Base-by-base conservation (phyloP, 768 basidiomycete genomes). In the Hydnomerulius pinastri region DNA sequence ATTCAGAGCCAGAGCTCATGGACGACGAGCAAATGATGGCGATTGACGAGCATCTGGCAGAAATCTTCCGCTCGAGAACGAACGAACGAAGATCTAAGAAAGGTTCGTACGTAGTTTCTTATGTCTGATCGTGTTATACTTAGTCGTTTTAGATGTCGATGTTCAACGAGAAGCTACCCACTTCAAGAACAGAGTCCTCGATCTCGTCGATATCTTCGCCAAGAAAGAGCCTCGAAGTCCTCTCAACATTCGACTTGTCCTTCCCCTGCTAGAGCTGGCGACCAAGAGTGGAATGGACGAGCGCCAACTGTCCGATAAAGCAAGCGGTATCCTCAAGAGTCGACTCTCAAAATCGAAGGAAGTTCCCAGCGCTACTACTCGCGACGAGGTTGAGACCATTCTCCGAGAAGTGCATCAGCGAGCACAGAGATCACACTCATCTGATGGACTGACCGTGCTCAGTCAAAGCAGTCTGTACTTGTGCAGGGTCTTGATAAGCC, bases 21-120 rank as follows among this genome's bases (percentile, higher is more conserved):
- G 90, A 97, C 64, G 96, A 99, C 63, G 95, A 98, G 21, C 92
- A 97, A 71, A 99, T 99, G 96, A 85, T 98, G 78, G 89, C 88
- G 28, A 82, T 98, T 23, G 96, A 99, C 63, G 89, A 90, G 42
- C 88, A 96, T 63, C 82, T 99, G 6, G 92, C 90, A 4, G 82
- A 86, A 44, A 85, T 93, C 25, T 96, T 99, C 80, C 80, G 80
- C 51, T 76, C 84, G 25, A 81, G 83, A 52, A 73, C 79, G 20
- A 75, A 76, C 48, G 83, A 80, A 46, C 81, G 77, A 65, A 85
- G 82, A 61, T 71, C 72, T 30, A 78, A 76, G 46, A 90, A 87
- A 76, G 82, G 91, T 89, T 46, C 50, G 77, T 64, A 8, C 15
- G 43, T 30, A 39, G 28, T n/a, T 25, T 46, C 10, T 27, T 10